Conservation (phyloP, 2,329 filamentous ascomycete species). For the Tolypocladium nubicola region DNA sequence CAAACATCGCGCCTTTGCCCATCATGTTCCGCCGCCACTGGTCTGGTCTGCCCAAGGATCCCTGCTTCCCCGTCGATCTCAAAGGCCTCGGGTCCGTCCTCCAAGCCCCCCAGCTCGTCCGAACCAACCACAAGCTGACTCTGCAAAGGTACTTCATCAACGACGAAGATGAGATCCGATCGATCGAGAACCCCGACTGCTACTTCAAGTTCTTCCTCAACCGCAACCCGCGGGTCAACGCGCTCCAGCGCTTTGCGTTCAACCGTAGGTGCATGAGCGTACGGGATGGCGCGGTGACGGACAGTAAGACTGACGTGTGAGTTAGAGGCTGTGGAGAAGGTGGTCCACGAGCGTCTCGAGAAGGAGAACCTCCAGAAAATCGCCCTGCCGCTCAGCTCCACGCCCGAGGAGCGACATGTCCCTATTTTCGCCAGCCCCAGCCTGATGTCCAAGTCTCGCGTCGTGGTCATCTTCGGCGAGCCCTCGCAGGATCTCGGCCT, state of each 20-base stretch:
- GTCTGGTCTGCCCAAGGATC: constrained; percentile 60
- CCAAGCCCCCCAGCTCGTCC: background rate
- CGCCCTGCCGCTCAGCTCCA: constrained; percentile 47
- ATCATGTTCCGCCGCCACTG: constrained; percentile 63
- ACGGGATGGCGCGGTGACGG: background rate
- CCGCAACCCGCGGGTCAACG: constrained; percentile 67
- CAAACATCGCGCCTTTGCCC: background rate
- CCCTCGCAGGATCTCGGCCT: constrained; percentile 61
- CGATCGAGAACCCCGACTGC: constrained; percentile 52
- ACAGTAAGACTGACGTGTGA: background rate
- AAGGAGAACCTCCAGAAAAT: constrained; percentile 48
- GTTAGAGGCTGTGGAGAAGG: constrained; percentile 49
- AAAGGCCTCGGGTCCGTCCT: constrained; percentile 58
- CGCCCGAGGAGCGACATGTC: constrained; percentile 43
- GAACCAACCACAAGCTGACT: background rate
- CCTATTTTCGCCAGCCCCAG: constrained; percentile 51
- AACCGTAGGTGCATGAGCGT: constrained; percentile 45
- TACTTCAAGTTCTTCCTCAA: constrained; percentile 68
- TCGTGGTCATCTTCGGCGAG: constrained; percentile 69
- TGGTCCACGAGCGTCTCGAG: constrained; percentile 52
- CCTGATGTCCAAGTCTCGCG: constrained; percentile 40
- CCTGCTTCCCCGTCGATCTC: constrained; percentile 54
- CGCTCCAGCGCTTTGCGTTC: constrained; percentile 62
- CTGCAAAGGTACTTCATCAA: constrained; percentile 65
- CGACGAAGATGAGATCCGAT: constrained; percentile 62